Percentiles rank a stretch among this genome's conserved stretches.
Conservation (phyloP, 148 eudicot species). For the Heliosperma pusillum region DNA sequence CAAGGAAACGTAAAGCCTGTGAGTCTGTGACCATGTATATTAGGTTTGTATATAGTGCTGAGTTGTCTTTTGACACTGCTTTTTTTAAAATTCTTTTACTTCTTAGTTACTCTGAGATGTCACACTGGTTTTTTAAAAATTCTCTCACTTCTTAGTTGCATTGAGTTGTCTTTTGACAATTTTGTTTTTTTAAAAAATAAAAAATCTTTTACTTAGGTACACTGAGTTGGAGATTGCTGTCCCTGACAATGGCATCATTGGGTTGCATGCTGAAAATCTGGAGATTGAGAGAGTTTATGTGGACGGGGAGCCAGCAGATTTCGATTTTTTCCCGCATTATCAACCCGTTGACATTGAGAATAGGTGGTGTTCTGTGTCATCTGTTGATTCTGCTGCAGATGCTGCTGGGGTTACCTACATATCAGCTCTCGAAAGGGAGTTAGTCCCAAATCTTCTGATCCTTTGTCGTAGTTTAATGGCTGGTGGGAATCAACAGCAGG, state of each 20-base stretch:
- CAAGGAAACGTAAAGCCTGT: not conserved
- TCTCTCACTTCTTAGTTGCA: slow-evolving; percentile 44
- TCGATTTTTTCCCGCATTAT: slow-evolving; percentile 86
- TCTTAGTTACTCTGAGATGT: slow-evolving; percentile 81
- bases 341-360: slow-evolving; percentile 66
- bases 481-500: slow-evolving; percentile 36
- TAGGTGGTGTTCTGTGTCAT: slow-evolving; percentile 95
- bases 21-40: not conserved
- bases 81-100: slow-evolving; percentile 14
- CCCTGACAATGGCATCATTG: slow-evolving; percentile 85
- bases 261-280: slow-evolving; percentile 92
- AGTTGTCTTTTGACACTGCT: slow-evolving; percentile 5
- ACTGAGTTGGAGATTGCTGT: slow-evolving; percentile 79
- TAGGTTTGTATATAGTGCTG: not conserved
- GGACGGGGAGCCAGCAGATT: slow-evolving; percentile 80
- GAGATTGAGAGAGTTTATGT: slow-evolving; percentile 82
- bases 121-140: slow-evolving; percentile 9
- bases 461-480: slow-evolving; percentile 63
- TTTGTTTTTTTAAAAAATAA: no score
- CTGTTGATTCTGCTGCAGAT: slow-evolving; percentile 89
- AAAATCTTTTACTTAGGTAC: slow-evolving; percentile 43
- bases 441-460: slow-evolving; percentile 88
- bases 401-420: slow-evolving; percentile 91
- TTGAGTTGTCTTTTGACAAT: slow-evolving; percentile 7
- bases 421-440: slow-evolving; percentile 78